Evolutionary conservation across 2,329 filamentous ascomycete species (phyloP).

Genomic region (Ascochyta fabae): DNA sequence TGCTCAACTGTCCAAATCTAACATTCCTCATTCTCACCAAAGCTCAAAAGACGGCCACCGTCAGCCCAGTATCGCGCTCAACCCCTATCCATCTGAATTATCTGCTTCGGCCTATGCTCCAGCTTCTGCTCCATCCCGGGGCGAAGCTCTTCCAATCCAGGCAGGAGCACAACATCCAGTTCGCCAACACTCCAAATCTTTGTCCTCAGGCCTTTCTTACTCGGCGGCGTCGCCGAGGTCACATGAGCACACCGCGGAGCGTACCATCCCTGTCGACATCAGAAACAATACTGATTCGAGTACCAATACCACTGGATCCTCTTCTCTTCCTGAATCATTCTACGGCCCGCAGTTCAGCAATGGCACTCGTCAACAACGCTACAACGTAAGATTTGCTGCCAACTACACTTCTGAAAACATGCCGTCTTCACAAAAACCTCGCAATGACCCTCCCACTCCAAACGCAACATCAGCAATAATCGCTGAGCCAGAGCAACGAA

Average conservation of each 20-base stretch:
- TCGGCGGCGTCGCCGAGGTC: conserved; percentile 15
- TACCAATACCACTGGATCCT: conserved; percentile 13
- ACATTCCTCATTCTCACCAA: conserved; percentile 22
- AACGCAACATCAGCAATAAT: conserved; percentile 9
- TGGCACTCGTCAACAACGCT: conserved; percentile 31
- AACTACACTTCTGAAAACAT: conserved; percentile 30
- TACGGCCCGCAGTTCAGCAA: conserved; percentile 16
- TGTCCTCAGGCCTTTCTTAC: conserved; percentile 1
- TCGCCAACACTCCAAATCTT: conserved; percentile 16
- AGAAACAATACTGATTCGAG: conserved; percentile 11
- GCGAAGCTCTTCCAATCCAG: conserved; percentile 5
- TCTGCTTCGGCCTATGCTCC: conserved; percentile 18
- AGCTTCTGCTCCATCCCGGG: conserved; percentile 8
- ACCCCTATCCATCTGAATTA: conserved; percentile 9
- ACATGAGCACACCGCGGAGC: conserved; percentile 19
- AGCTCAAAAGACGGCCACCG: conserved; percentile 15
- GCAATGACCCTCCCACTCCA: conserved; percentile 23
- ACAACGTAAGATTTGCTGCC: conserved; percentile 36
- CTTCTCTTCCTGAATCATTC: conserved; percentile 13
- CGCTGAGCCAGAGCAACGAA: conserved; percentile 14
- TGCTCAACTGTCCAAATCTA: conserved; percentile 19
- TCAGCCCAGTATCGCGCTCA: conserved; percentile 5
- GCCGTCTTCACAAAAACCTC: conserved; percentile 26
- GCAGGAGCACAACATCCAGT: conserved; percentile 4
- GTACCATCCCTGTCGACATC: conserved; percentile 4